Evolutionary conservation across 148 eudicot species (phyloP), one percentile per base, ranked within the genome.

Genomic region (Rheum nobile): DNA sequence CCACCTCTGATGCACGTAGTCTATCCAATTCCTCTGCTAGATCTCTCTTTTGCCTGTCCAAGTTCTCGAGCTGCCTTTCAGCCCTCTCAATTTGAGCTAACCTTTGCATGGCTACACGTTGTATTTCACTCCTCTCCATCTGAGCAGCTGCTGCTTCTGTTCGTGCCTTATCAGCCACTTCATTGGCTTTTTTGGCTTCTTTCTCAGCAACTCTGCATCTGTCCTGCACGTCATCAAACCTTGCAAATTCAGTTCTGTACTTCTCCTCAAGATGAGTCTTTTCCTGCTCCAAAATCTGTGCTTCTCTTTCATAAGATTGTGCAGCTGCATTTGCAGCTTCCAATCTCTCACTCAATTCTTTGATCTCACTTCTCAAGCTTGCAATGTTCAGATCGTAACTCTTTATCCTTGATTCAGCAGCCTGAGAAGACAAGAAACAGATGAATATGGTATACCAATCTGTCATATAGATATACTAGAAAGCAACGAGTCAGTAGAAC

Each of bases 181-280:
- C 97, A 54, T 80, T 87, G 39, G 99, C 92, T 75, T 96, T 79
- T 78, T 87, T 88, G 31, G 99, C 96, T 80, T 95, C 99, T 74
- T 77, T 92, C 79, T 95, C 97, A 26, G 99, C 97, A 74, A 57
- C 72, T 85, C 76, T 90, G 77, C 92, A 90, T 72, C 97, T 86
- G 54, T 91, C 94, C 72, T 90, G 92, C 65, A 88, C 83, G 57
- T 91, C 96, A 78, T 88, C 91, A 77, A 95, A 90, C 82, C 91
- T 81, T 46, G 80, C 71, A 68, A 91, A 88, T 76, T 92, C 93
- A 3, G 93, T 75, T 46, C 61, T 82, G 75, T 95, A 95, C 77
- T 88, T 90, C 82, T 95, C 88, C 80, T 88, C 92, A 77, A 95
- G 77, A 82, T 88, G 90, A 46, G 78, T 55, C 68, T 90, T 95